Evolutionary conservation across 2,329 filamentous ascomycete genomes (phyloP).

Genomic region (Penicillium corylophilum): DNA sequence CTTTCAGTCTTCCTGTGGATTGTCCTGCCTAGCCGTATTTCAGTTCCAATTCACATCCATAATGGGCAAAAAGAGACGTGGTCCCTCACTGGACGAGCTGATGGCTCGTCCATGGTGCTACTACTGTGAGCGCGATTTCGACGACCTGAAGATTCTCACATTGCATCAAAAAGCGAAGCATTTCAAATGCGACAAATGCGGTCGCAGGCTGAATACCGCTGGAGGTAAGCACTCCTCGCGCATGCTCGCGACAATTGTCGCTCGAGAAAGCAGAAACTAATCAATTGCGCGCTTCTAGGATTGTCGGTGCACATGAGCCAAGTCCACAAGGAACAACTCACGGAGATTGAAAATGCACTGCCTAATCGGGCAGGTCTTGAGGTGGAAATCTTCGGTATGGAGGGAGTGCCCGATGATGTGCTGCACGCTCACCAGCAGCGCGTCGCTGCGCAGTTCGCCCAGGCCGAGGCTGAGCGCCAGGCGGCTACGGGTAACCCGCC

Average conservation of each 20-base stretch:
- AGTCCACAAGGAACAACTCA: conserved; percentile 91
- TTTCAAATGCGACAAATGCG: conserved; percentile 94
- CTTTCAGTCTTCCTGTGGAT: too few relatives aligned
- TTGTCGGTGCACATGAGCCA: conserved; percentile 97
- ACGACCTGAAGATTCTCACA: conserved; percentile 93
- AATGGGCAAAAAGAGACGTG: conserved; percentile 90
- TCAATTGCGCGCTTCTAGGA: conserved; percentile 53
- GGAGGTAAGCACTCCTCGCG: conserved; percentile 64
- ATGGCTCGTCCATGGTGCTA: conserved; percentile 92
- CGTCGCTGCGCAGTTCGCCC: conserved; percentile 81
- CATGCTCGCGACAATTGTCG: not conserved
- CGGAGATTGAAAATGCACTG: conserved; percentile 86
- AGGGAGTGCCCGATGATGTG: conserved; percentile 87
- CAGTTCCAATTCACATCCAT: conserved; percentile 22
- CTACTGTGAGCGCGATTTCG: conserved; percentile 99
- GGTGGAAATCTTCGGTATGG: conserved; percentile 97
- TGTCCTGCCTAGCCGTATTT: not conserved
- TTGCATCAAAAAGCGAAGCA: conserved; percentile 99
- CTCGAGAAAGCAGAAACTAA: not conserved
- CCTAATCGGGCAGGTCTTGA: conserved; percentile 81
- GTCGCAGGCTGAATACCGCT: conserved; percentile 84
- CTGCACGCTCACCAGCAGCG: conserved; percentile 80
- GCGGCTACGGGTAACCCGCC: conserved; percentile 80
- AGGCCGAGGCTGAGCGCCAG: conserved; percentile 78
- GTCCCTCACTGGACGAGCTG: conserved; percentile 83